These are phyloP conservation scores for Starmerella stellata DNA, from an alignment of 805 yeast species.

Conservation along the genomic window DNA sequence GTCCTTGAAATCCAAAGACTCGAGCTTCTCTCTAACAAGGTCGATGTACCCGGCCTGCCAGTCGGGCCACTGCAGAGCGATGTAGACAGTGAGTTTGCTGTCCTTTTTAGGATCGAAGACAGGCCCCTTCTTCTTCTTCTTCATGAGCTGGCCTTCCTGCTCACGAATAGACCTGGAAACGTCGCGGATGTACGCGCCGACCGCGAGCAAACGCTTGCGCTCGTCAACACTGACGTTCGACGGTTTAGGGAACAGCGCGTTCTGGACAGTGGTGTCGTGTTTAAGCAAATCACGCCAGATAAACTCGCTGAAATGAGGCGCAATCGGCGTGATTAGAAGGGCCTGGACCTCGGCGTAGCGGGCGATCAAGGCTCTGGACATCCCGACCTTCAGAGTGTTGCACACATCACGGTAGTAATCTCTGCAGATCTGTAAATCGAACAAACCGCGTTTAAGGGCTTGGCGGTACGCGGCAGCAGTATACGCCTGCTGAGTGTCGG, in stretches of 20 bases:
- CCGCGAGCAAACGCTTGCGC: slow-evolving; percentile 42
- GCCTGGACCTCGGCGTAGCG: slow-evolving; percentile 78
- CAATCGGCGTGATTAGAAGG: slow-evolving; percentile 70
- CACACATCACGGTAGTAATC: slow-evolving; percentile 85
- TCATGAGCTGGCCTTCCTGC: slow-evolving; percentile 68
- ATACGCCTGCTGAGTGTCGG: slow-evolving; percentile 54
- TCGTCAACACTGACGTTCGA: slow-evolving; percentile 20
- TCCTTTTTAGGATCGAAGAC: slow-evolving; percentile 64
- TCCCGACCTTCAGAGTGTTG: slow-evolving; percentile 28
- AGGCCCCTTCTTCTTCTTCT: slow-evolving; percentile 57
- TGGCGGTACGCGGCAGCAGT: slow-evolving; percentile 60
- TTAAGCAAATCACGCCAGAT: slow-evolving; percentile 68
- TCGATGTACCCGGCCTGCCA: slow-evolving; percentile 74
- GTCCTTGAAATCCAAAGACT: slow-evolving; percentile 20
- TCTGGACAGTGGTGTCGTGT: slow-evolving; percentile 48
- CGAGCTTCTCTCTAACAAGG: slow-evolving; percentile 56
- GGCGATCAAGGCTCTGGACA: slow-evolving; percentile 69
- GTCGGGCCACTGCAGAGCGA: slow-evolving; percentile 72
- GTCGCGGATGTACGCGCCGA: slow-evolving; percentile 63
- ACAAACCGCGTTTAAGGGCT: slow-evolving; percentile 78
- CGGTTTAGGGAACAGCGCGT: slow-evolving; percentile 66
- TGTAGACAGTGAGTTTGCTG: slow-evolving; percentile 49
- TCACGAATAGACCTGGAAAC: slow-evolving; percentile 77
- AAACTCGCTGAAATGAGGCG: slow-evolving; percentile 91
- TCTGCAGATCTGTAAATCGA: slow-evolving; percentile 87